These are phyloP conservation scores for Plectosphaerella cucumerina DNA, from an alignment of 2,329 filamentous ascomycete species.

Conservation along the genomic window DNA sequence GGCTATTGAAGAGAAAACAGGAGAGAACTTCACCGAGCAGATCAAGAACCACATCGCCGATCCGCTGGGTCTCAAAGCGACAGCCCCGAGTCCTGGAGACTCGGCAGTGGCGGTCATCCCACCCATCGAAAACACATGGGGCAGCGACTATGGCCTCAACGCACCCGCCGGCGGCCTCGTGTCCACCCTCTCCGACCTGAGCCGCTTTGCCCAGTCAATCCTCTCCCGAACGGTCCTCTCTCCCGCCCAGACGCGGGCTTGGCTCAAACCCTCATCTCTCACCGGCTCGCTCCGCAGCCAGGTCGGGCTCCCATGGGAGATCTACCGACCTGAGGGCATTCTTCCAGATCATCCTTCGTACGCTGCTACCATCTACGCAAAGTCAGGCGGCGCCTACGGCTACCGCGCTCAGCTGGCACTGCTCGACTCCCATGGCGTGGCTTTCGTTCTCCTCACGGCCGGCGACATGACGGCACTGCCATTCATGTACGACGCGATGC, in stretches of 20 bases:
- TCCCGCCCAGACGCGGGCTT: conserved; percentile 18
- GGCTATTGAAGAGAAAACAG: conserved; percentile 24
- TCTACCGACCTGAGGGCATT: conserved; percentile 21
- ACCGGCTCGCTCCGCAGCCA: conserved; percentile 22
- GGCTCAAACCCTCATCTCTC: conserved; percentile 29
- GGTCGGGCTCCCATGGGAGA: conserved; percentile 33
- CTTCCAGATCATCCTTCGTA: conserved; percentile 21
- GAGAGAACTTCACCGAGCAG: conserved; percentile 21
- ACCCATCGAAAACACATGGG: conserved; percentile 25
- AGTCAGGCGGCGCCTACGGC: conserved; percentile 26
- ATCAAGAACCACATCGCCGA: conserved; percentile 14
- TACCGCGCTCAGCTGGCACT: conserved; percentile 29
- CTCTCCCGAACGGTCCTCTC: conserved; percentile 21
- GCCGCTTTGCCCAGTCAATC: conserved; percentile 20
- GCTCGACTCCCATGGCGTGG: conserved; percentile 29
- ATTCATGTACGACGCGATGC: conserved; percentile 19
- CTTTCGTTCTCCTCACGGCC: conserved; percentile 24
- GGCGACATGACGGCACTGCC: conserved; percentile 22
- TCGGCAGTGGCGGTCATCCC: conserved; percentile 26
- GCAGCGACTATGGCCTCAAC: conserved; percentile 25
- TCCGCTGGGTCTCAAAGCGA: conserved; percentile 13
- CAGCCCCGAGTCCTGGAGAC: conserved; percentile 23
- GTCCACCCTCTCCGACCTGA: conserved; percentile 27
- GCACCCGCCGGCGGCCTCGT: conserved; percentile 28
- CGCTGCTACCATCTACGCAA: conserved; percentile 25